A percentile compares a stretch with the other conserved stretches of the same genome.
phyloP scores from a whole-genome alignment of 2,329 filamentous ascomycete genomes.

The Cordyceps fumosorosea region DNA sequence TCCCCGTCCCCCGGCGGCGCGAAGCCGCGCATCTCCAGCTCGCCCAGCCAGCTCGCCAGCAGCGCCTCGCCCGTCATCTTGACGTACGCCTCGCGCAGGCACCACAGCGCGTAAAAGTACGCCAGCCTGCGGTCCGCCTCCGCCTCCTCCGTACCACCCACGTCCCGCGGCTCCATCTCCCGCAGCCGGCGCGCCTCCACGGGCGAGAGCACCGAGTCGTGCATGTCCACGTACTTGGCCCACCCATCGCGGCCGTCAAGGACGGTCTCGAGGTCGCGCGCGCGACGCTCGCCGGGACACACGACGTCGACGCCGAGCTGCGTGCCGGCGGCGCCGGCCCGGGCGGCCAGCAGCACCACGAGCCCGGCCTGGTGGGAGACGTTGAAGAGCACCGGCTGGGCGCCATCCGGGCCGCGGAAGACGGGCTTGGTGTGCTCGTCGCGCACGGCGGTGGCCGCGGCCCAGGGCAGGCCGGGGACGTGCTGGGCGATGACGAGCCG shows the following conservation, averaged over 20 bases:
- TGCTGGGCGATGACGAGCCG: constrained; percentile 56
- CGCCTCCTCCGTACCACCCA: constrained; percentile 26
- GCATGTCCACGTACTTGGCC: constrained; percentile 61
- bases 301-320: constrained; percentile 71
- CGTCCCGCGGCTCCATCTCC: constrained; percentile 21
- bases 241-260: constrained; percentile 47
- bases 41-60: constrained; percentile 63
- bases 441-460: constrained; percentile 48
- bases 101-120: constrained; percentile 72
- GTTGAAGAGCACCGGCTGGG: constrained; percentile 58
- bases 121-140: constrained; percentile 44
- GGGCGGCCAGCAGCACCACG: constrained; percentile 57
- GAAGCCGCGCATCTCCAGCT: constrained; percentile 63
- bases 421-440: constrained; percentile 49
- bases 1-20: constrained; percentile 39
- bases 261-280: constrained; percentile 54
- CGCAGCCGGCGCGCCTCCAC: constrained; percentile 59
- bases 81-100: constrained; percentile 72
- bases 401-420: constrained; percentile 42
- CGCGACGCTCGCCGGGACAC: constrained; percentile 62
- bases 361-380: constrained; percentile 73
- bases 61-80: constrained; percentile 78
- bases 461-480: constrained; percentile 54
- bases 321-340: constrained; percentile 23
- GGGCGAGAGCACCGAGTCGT: constrained; percentile 61